Conservation (phyloP, 176 grass and related monocot species). For the Leersia perrieri region DNA sequence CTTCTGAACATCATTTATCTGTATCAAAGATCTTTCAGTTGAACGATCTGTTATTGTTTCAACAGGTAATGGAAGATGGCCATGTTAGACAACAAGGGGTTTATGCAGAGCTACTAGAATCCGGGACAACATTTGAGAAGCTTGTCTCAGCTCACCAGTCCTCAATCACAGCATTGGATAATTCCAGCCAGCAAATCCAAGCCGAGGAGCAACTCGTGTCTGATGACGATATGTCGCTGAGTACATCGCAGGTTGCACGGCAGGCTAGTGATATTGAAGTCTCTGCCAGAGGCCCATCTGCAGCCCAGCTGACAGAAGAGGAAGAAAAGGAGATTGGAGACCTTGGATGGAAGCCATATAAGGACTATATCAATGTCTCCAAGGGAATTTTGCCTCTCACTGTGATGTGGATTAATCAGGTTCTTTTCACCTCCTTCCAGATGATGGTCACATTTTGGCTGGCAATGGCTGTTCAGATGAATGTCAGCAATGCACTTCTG, state of each 20-base stretch:
- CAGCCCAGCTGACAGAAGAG: conserved; percentile 70
- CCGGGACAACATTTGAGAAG: conserved; percentile 79
- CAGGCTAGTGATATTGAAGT: conserved; percentile 60
- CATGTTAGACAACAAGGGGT: conserved; percentile 67
- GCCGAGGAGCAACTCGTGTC: conserved; percentile 13
- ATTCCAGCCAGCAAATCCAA: conserved; percentile 33
- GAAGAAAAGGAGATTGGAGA: conserved; percentile 70
- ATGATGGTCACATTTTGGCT: conserved; percentile 77
- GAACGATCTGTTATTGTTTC: neutral
- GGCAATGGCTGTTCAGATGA: conserved; percentile 65
- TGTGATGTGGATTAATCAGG: conserved; percentile 38
- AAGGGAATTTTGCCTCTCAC: conserved; percentile 49
- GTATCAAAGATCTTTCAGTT: neutral
- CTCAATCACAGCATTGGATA: conserved; percentile 62
- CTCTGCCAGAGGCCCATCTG: conserved; percentile 29
- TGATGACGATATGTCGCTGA: conserved; percentile 17
- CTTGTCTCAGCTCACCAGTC: conserved; percentile 74
- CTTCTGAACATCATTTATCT: neutral
- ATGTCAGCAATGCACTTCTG: conserved; percentile 50
- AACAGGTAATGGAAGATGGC: conserved; percentile 77
- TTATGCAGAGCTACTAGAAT: conserved; percentile 63
- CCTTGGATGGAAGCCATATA: conserved; percentile 94
- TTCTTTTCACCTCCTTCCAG: conserved; percentile 52
- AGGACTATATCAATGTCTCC: conserved; percentile 65
- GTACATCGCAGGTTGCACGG: conserved; percentile 8